Conservation (phyloP, 1,284 basidiomycete species). For the Ganoderma boninense region DNA sequence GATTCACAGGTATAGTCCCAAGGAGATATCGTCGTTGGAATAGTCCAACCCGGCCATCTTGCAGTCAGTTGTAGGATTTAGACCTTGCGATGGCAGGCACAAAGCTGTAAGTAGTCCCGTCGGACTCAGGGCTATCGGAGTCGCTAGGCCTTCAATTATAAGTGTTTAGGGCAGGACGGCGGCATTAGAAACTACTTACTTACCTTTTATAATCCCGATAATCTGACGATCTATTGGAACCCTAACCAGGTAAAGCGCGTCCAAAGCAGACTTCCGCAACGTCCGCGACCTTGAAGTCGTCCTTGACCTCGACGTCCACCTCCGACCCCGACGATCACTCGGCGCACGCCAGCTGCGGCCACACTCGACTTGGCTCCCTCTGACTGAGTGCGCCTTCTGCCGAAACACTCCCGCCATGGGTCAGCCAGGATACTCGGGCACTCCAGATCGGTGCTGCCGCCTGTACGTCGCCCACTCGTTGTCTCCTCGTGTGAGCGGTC, state of each 20-base stretch:
- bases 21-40: background rate
- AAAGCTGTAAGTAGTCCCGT: no score
- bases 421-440: constrained; percentile 40
- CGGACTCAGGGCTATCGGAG: no score
- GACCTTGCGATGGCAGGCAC: no score
- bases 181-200: background rate
- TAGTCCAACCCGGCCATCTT: background rate
- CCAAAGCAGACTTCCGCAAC: no score
- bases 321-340: background rate
- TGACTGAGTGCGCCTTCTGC: background rate
- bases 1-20: background rate
- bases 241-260: no score
- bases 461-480: background rate
- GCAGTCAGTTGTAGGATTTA: no score
- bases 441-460: no score
- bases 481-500: constrained; percentile 8
- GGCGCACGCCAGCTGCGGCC: background rate
- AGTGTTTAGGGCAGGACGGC: background rate
- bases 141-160: background rate
- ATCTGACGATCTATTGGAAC: background rate
- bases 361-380: background rate
- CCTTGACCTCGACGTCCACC: background rate
- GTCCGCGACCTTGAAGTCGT: no score
- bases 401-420: background rate
- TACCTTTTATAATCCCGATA: background rate